Conservation (phyloP, 768 basidiomycete genomes). For the Lactarius deliciosus region DNA sequence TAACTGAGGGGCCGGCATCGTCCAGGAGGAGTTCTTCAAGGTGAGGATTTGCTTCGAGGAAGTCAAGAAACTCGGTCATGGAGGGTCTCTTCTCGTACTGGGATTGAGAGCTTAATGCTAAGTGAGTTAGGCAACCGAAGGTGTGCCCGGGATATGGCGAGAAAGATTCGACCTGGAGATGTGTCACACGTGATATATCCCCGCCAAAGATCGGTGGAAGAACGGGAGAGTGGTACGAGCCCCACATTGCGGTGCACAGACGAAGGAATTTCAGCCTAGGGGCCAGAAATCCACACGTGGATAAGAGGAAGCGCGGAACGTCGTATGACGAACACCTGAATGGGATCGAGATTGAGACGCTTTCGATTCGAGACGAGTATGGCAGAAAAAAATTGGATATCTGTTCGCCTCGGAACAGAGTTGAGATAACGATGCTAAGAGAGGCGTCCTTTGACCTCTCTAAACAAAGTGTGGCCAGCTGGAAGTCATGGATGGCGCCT, state of each 20-base stretch:
- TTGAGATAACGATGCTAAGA: slow-evolving; percentile 27
- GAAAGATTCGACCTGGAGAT: slow-evolving; percentile 31
- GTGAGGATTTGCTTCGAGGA: slow-evolving; percentile 26
- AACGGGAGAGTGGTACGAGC: slow-evolving; percentile 20
- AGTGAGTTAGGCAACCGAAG: slow-evolving; percentile 28
- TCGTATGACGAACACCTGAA: slow-evolving; percentile 28
- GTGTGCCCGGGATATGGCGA: slow-evolving; percentile 28
- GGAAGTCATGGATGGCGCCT: slow-evolving; percentile 29
- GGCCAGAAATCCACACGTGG: slow-evolving; percentile 27
- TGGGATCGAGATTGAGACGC: slow-evolving; percentile 23
- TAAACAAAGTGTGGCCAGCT: slow-evolving; percentile 28
- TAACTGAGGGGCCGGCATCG: slow-evolving; percentile 29
- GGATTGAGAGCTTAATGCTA: slow-evolving; percentile 30
- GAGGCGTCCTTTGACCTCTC: slow-evolving; percentile 28
- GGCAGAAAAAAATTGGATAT: slow-evolving; percentile 29
- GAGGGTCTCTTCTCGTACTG: slow-evolving; percentile 29
- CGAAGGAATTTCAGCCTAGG: slow-evolving; percentile 26
- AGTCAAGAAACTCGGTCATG: slow-evolving; percentile 30
- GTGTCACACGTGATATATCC: slow-evolving; percentile 28
- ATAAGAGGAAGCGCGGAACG: slow-evolving; percentile 25
- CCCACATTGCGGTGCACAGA: slow-evolving; percentile 31
- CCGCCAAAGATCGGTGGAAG: slow-evolving; percentile 29
- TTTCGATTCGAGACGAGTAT: slow-evolving; percentile 27
- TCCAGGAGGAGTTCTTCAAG: slow-evolving; percentile 30
- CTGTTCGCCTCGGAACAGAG: slow-evolving; percentile 28